phyloP scores from a whole-genome alignment of 2,329 filamentous ascomycete genomes.

The Clarireedia paspali region DNA sequence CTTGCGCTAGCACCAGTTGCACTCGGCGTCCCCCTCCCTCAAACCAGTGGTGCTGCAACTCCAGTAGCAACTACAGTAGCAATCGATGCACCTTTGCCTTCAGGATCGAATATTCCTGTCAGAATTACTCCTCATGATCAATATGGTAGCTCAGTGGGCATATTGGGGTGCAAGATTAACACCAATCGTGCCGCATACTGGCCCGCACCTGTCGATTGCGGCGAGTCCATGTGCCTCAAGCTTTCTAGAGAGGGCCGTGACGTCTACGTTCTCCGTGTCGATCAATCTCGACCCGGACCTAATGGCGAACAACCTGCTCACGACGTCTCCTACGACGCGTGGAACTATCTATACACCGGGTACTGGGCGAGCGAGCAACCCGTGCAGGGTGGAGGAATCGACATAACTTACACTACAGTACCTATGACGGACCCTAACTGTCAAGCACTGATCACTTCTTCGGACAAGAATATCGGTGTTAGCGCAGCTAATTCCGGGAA shows the following conservation, averaged over 20 bases:
- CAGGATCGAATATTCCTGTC: neutral
- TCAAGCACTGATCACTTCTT: neutral
- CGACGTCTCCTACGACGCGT: constrained; percentile 1
- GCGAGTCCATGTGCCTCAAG: neutral
- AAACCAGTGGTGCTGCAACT: no score
- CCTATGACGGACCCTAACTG: neutral
- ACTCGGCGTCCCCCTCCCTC: neutral
- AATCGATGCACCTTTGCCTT: neutral
- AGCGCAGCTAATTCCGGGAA: neutral
- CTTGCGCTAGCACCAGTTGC: neutral
- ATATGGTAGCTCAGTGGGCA: neutral
- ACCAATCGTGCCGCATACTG: constrained; percentile 1
- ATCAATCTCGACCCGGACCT: neutral
- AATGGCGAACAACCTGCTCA: neutral
- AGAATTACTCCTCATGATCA: neutral
- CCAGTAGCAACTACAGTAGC: neutral
- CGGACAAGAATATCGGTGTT: neutral
- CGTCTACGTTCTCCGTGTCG: neutral
- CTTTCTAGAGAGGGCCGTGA: neutral
- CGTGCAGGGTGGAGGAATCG: neutral
- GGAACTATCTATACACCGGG: neutral
- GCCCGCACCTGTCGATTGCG: neutral
- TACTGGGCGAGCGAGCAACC: neutral
- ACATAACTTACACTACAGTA: neutral
- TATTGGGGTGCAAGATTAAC: constrained; percentile 2